These are phyloP conservation scores for Capronia americana DNA, from an alignment of 2,329 filamentous ascomycete species.

Conservation along the genomic window DNA sequence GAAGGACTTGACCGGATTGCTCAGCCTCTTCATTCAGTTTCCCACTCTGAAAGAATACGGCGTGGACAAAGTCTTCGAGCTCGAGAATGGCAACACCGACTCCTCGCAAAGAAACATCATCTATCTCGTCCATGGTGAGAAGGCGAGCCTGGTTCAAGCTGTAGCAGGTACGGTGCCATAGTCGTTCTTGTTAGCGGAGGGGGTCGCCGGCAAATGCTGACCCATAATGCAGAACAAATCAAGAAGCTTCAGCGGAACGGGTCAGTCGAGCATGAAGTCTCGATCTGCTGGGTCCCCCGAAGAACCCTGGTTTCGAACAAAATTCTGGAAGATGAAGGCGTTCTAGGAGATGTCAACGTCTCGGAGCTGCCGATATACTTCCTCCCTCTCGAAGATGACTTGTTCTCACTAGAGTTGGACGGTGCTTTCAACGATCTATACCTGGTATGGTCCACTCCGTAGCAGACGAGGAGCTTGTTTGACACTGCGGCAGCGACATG, in stretches of 20 bases:
- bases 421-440: conserved; percentile 88
- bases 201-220: conserved; percentile 36
- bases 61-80: conserved; percentile 94
- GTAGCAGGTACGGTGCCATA: conserved; percentile 81
- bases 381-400: conserved; percentile 86
- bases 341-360: conserved; percentile 90
- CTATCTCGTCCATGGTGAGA: conserved; percentile 90
- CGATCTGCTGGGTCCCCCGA: conserved; percentile 93
- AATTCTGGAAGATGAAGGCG: conserved; percentile 88
- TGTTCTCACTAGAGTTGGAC: conserved; percentile 88
- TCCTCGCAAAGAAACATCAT: conserved; percentile 93
- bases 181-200: conserved; percentile 39
- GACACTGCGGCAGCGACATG: conserved; percentile 67
- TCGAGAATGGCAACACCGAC: conserved; percentile 95
- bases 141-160: conserved; percentile 77
- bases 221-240: conserved; percentile 73
- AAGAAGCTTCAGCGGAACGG: conserved; percentile 86
- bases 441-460: conserved; percentile 58
- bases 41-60: conserved; percentile 96
- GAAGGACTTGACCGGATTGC: conserved; percentile 83
- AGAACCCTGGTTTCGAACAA: conserved; percentile 90
- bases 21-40: conserved; percentile 92
- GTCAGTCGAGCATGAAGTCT: conserved; percentile 91
- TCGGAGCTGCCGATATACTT: conserved; percentile 87
- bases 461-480: conserved; percentile 1